A percentile compares a stretch with the other conserved stretches of the same genome.
Evolutionary conservation across 257 asterid species (phyloP).

Genomic region (Petrea volubilis): DNA sequence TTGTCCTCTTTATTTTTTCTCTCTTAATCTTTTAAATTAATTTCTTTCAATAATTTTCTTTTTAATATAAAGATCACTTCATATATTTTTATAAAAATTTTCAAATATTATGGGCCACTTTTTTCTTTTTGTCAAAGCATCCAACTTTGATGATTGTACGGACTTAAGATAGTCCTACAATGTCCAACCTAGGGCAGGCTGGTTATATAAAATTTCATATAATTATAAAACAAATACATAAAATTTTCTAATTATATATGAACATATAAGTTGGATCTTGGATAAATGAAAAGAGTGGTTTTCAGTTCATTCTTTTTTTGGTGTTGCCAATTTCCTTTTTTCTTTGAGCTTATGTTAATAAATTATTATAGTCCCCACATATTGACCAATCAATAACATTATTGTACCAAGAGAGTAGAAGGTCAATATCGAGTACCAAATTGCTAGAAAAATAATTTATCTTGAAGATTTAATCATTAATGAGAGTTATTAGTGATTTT

Average conservation of each 20-base stretch:
- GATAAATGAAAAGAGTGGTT: background rate
- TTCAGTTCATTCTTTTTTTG: background rate
- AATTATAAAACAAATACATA: background rate
- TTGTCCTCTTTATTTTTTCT: slow-evolving; percentile 8
- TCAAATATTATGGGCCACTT: slow-evolving; percentile 10
- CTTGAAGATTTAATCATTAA: background rate
- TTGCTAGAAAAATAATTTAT: background rate
- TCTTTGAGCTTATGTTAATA: background rate
- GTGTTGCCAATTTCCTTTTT: background rate
- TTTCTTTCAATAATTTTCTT: slow-evolving; percentile 4
- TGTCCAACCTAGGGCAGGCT: slow-evolving; percentile 27
- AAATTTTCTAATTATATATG: background rate
- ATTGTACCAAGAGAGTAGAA: background rate
- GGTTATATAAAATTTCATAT: too few species aligned
- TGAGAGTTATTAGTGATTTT: too few species aligned
- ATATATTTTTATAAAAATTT: background rate
- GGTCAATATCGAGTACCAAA: background rate
- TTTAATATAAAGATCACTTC: background rate
- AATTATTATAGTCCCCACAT: background rate
- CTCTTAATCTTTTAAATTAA: background rate
- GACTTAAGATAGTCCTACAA: slow-evolving; percentile 8
- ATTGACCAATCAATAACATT: background rate
- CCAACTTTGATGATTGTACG: slow-evolving; percentile 41
- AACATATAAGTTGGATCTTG: background rate
- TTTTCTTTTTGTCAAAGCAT: slow-evolving; percentile 36